A percentile compares a stretch with the other conserved stretches of the same genome.
These are phyloP conservation scores for Aspergillus ibericus DNA, from an alignment of 2,329 filamentous ascomycete genomes.

Conservation along the genomic window DNA sequence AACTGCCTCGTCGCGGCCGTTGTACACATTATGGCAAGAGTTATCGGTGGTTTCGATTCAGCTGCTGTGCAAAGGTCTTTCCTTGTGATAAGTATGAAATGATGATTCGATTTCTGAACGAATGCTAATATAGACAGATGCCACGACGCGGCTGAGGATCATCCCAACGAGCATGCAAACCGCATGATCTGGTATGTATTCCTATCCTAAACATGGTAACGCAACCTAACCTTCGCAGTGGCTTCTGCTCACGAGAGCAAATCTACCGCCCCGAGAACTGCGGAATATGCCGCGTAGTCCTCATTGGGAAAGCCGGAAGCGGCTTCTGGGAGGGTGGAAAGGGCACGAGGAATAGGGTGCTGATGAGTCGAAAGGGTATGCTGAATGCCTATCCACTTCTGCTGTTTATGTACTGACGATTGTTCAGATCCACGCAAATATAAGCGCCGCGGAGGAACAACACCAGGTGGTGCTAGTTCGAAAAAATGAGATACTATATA, in stretches of 20 bases:
- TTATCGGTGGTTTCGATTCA: constrained; percentile 60
- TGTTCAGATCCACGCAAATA: constrained; percentile 67
- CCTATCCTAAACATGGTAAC: background rate
- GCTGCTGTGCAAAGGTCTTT: constrained; percentile 58
- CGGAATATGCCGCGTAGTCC: constrained; percentile 67
- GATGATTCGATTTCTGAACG: background rate
- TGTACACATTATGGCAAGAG: constrained; percentile 57
- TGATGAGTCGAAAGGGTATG: constrained; percentile 69
- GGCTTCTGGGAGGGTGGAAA: constrained; percentile 90
- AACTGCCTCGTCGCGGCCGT: constrained; percentile 54
- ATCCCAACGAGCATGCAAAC: constrained; percentile 77
- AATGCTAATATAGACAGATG: constrained; percentile 51
- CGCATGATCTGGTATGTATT: constrained; percentile 69
- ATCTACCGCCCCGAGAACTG: constrained; percentile 76
- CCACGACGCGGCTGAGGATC: constrained; percentile 70
- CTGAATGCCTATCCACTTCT: background rate
- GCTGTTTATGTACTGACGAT: background rate
- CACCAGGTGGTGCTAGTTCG: constrained; percentile 28
- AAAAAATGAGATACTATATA: constrained; percentile 21
- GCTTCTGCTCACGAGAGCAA: constrained; percentile 77
- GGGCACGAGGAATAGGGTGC: constrained; percentile 68
- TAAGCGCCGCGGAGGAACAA: constrained; percentile 56
- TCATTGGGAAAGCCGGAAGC: constrained; percentile 64
- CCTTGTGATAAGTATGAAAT: constrained; percentile 54
- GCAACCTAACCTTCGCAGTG: constrained; percentile 37